Conservation (phyloP, 106 monocot species). For the Phalaenopsis equestris region DNA sequence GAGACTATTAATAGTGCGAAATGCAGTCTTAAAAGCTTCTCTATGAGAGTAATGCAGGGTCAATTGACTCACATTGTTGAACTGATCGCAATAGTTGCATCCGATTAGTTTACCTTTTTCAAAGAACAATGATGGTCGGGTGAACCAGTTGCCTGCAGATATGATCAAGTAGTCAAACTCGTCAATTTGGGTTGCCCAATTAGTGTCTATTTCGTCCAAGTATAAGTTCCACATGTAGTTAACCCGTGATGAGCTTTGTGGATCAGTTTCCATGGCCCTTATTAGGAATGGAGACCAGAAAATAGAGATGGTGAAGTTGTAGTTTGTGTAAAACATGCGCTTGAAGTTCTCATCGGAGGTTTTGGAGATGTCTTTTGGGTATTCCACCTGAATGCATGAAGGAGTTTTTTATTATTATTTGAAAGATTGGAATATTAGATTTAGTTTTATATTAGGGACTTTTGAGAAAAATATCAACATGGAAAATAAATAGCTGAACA, state of each 20-base stretch:
- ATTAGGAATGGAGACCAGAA: conserved; percentile 10
- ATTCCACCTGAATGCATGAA: conserved; percentile 2
- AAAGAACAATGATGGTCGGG: conserved; percentile 10
- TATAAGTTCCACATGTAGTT: not conserved
- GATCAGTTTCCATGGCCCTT: not conserved
- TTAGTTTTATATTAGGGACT: too few species aligned
- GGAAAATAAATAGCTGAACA: too few species aligned
- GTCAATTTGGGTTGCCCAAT: conserved; percentile 8
- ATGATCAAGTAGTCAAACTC: conserved; percentile 9
- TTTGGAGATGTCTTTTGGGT: conserved; percentile 2
- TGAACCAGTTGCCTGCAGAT: conserved; percentile 13
- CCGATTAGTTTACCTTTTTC: conserved; percentile 5
- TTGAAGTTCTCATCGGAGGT: conserved; percentile 10
- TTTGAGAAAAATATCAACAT: too few species aligned
- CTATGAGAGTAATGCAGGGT: conserved; percentile 11
- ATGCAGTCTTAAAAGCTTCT: conserved; percentile 10
- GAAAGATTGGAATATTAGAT: too few species aligned
- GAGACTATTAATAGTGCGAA: conserved; percentile 7
- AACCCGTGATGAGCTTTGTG: too few species aligned
- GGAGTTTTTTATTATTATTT: too few species aligned
- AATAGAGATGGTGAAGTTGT: conserved; percentile 7
- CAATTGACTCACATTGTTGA: not conserved
- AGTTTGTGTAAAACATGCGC: not conserved
- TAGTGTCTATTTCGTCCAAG: conserved; percentile 1
- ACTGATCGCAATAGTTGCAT: conserved; percentile 11